Base-by-base conservation (phyloP, 768 basidiomycete genomes). In the Strobilomyces dryophilus region DNA sequence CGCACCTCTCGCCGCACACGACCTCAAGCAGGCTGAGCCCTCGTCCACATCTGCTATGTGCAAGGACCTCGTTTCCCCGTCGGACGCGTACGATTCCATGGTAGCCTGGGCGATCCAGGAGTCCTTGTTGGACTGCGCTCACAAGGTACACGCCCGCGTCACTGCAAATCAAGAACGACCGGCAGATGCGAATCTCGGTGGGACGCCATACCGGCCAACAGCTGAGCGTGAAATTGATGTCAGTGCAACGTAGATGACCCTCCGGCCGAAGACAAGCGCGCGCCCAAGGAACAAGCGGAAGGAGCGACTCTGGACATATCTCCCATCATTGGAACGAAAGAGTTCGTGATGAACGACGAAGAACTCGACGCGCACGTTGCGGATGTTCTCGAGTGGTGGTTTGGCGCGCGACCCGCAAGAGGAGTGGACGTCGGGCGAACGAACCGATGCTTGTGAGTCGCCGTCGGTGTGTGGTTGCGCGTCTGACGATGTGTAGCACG, bases 301-400 rank as follows among this genome's bases (percentile, higher is more conserved):
- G 45, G 8, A 42, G 39, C 51, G 27, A 48, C 40, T 0, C 47
- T 21, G 3, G 53, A 54, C 0, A 47, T 52, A 32, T 65, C 70
- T 47, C 68, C 70, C 17, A 79, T 91, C 35, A 82, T 95, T 24
- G 92, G 92, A 14, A 79, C 66, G 8, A 85, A 79, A 57, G 61
- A 65, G 21, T 90, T 95, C 55, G 21, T 40, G 1, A 76, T 87
- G 65, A 73, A 89, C 45, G 72, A 80, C 9, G 37, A 41, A 1
- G 55, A 80, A 41, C 75, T 95, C 18, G 76, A 83, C 21, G 54
- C 55, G 1, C 76, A 87, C 56, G 68, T 94, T 21, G 58, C 62
- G 1, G 75, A 75, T 48, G 73, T 85, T 1, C 66, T 92, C 2
- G 66, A 76, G 46, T 94, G 87, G 82, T 95, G 93, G 93, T 70